These are phyloP conservation scores for Lumnitzera racemosa DNA, from an alignment of 345 rosid species.

Conservation along the genomic window DNA sequence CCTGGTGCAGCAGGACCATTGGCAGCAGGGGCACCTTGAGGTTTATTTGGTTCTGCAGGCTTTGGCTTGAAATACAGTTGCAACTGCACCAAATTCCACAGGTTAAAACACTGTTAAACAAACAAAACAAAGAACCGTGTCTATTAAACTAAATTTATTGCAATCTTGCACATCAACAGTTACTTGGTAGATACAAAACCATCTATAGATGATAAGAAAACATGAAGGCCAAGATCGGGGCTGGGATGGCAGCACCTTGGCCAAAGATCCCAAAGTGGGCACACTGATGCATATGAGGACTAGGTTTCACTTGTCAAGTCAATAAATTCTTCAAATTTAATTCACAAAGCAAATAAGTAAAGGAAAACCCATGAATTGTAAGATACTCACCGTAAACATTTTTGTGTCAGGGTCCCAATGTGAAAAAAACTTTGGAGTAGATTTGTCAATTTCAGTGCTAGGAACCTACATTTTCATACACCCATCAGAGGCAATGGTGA, in stretches of 20 bases:
- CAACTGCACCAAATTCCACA: slow-evolving; percentile 38
- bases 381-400: slow-evolving; percentile 82
- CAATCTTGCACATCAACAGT: neutral
- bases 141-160: too few relatives aligned
- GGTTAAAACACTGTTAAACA: too few relatives aligned
- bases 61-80: slow-evolving; percentile 84
- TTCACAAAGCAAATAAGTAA: neutral
- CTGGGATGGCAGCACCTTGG: too few relatives aligned
- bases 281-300: too few relatives aligned
- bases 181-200: neutral
- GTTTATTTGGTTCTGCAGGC: slow-evolving; percentile 73
- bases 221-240: too few relatives aligned
- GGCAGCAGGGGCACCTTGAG: slow-evolving; percentile 49
- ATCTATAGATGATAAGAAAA: neutral
- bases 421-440: slow-evolving; percentile 93
- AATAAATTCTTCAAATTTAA: neutral
- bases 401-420: slow-evolving; percentile 99
- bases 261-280: too few relatives aligned
- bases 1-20: slow-evolving; percentile 62
- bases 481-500: neutral
- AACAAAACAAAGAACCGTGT: too few relatives aligned
- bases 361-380: neutral
- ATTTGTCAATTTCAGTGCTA: slow-evolving; percentile 94
- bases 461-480: slow-evolving; percentile 55
- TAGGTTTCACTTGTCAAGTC: too few relatives aligned